Evolutionary conservation across 257 asterid genomes (phyloP), one percentile per base, ranked within the genome.

Genomic region (Solanum lycopersicoides): DNA sequence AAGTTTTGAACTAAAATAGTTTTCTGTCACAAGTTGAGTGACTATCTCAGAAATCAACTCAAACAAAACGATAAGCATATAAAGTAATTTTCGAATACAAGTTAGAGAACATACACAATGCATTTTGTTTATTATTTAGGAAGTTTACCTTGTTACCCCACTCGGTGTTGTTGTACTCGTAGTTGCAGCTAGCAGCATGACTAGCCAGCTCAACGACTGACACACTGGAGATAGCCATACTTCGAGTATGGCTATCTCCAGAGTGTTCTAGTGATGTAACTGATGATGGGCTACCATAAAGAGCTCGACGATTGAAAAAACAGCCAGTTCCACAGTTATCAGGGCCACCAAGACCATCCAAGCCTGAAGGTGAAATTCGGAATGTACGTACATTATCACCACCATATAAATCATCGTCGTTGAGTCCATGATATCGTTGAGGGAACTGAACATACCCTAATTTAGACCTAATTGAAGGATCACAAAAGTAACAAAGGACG

Each of bases 261-360:
- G 76, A 10, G 73, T 4, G 85, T 82, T 0, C 59, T 6, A 41
- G 4, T 23, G 59, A 37, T 12, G 85, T 56, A 37, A 37, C 50
- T 37, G 84, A 65, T 72, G 87, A 82, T 85, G 89, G 83, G 37
- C 20, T 39, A 4, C 88, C 15, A 41, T 3, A 75, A 75, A 75
- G 59, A 41, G 83, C 32, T 0, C 6, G 13, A 3, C 83, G 89
- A 32, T 84, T 89, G 89, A 92, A 92, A 86, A 93, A 92, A 3
- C 90, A 88, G 11, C 94, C 93, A 0, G 93, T 90, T 28, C 96
- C 95, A 18, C 88, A 89, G 93, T 92, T 90, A 86, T 91, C 93
- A 0, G 96, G 95, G 60, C 96, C 96, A 1, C 32, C 39, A 23
- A 93, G 91, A 10, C 96, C 96, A 34, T 93, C 91, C 88, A 93